Evolutionary conservation across 2,329 filamentous ascomycete species (phyloP).

Genomic region (Cercospora sesami): DNA sequence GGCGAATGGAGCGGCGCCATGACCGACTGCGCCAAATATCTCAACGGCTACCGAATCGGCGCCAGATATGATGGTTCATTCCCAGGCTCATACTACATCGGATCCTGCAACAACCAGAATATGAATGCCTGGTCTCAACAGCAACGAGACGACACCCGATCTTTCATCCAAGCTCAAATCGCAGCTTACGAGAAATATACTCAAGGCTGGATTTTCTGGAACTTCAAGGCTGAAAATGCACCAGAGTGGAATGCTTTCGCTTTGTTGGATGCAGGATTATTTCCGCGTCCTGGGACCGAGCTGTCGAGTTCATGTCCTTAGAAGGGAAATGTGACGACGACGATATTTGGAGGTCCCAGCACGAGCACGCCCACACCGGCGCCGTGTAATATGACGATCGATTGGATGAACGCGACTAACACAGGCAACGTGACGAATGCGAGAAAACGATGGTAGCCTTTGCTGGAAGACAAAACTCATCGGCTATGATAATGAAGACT

Average conservation of each 20-base stretch:
- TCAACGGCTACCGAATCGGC: conserved; percentile 58
- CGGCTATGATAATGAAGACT: neutral
- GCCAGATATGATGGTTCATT: conserved; percentile 62
- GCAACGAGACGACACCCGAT: conserved; percentile 50
- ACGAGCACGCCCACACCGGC: neutral
- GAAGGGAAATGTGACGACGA: conserved; percentile 1
- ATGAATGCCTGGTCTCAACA: conserved; percentile 50
- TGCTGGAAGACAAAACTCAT: neutral
- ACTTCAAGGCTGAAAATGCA: conserved; percentile 56
- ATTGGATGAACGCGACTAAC: neutral
- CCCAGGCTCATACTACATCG: conserved; percentile 50
- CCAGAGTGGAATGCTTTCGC: conserved; percentile 57
- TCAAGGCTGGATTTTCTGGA: conserved; percentile 60
- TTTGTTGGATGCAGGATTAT: conserved; percentile 53
- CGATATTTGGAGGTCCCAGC: neutral
- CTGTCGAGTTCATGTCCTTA: conserved; percentile 37
- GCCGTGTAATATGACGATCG: neutral
- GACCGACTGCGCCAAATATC: conserved; percentile 58
- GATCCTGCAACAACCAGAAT: conserved; percentile 56
- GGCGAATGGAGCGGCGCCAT: conserved; percentile 70
- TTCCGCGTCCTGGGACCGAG: conserved; percentile 47
- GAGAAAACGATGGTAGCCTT: neutral
- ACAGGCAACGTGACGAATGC: neutral
- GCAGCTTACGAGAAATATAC: conserved; percentile 53
- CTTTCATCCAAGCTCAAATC: conserved; percentile 58